Conservation (phyloP, 495 filamentous ascomycete species). For the Annulohypoxylon bovei region DNA sequence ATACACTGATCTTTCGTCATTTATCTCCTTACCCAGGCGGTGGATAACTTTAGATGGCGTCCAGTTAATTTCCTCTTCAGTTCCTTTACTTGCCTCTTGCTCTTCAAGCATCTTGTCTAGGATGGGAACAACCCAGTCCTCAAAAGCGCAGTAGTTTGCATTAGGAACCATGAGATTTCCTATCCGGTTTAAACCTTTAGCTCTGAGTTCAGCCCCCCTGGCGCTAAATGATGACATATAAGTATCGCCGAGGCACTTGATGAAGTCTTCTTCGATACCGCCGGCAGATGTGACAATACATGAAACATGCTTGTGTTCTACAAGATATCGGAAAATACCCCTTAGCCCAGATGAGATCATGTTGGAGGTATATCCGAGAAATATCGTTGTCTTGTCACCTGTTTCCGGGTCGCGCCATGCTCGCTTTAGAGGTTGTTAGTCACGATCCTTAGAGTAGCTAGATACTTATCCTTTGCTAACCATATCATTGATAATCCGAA, state of each 20-base stretch:
- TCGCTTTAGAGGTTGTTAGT: constrained; percentile 60
- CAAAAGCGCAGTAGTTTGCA: constrained; percentile 94
- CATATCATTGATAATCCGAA: constrained; percentile 94
- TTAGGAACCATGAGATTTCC: constrained; percentile 98
- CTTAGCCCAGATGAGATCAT: constrained; percentile 94
- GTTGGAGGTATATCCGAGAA: constrained; percentile 96
- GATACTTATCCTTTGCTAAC: constrained; percentile 58
- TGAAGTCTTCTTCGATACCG: constrained; percentile 97
- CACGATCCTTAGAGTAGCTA: neutral
- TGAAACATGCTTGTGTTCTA: constrained; percentile 88
- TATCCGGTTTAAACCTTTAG: constrained; percentile 90
- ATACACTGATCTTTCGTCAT: constrained; percentile 84
- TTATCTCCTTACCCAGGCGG: constrained; percentile 89
- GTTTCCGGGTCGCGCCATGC: constrained; percentile 79
- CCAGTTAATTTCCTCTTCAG: constrained; percentile 81
- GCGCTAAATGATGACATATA: constrained; percentile 88
- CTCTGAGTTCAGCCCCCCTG: constrained; percentile 76
- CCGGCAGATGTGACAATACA: constrained; percentile 95
- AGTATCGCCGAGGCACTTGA: constrained; percentile 94
- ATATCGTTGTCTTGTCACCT: constrained; percentile 82
- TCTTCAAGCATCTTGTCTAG: constrained; percentile 90
- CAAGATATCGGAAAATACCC: constrained; percentile 89
- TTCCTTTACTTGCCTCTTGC: constrained; percentile 78
- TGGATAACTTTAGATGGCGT: constrained; percentile 89
- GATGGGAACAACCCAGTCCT: constrained; percentile 96